These are phyloP conservation scores for Coprinopsis cinerea DNA, from an alignment of 768 basidiomycete species.

Conservation along the genomic window DNA sequence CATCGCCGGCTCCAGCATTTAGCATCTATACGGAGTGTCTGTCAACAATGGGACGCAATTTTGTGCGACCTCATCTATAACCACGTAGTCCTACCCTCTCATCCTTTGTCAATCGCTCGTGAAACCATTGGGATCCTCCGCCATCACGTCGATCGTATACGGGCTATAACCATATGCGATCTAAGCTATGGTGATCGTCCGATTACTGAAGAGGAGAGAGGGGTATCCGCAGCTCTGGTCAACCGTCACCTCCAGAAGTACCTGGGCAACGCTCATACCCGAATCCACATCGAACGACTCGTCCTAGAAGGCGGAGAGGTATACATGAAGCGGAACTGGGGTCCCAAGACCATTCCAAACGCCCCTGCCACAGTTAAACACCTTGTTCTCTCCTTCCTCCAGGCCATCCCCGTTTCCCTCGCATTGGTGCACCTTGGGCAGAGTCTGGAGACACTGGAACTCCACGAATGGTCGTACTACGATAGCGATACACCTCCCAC, in stretches of 20 bases:
- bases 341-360: not conserved
- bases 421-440: not conserved
- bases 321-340: too few relatives aligned
- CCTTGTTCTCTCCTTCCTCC: not conserved
- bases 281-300: too few relatives aligned
- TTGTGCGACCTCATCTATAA: not conserved
- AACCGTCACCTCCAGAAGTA: too few relatives aligned
- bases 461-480: too few relatives aligned
- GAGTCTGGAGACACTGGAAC: not conserved
- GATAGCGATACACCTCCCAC: too few relatives aligned
- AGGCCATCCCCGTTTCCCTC: not conserved
- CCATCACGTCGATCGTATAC: not conserved
- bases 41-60: not conserved
- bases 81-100: not conserved
- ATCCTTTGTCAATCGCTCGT: not conserved
- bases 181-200: too few relatives aligned
- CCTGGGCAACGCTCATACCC: too few relatives aligned
- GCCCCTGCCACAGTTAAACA: not conserved
- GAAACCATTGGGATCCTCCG: not conserved
- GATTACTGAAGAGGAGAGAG: too few relatives aligned
- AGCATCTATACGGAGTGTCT: not conserved
- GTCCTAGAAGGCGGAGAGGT: too few relatives aligned
- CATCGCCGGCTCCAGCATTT: not conserved
- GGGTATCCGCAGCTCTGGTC: too few relatives aligned
- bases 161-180: not conserved